Base-by-base conservation (phyloP, 495 filamentous ascomycete species). In the Penicillium atrosanguineum region DNA sequence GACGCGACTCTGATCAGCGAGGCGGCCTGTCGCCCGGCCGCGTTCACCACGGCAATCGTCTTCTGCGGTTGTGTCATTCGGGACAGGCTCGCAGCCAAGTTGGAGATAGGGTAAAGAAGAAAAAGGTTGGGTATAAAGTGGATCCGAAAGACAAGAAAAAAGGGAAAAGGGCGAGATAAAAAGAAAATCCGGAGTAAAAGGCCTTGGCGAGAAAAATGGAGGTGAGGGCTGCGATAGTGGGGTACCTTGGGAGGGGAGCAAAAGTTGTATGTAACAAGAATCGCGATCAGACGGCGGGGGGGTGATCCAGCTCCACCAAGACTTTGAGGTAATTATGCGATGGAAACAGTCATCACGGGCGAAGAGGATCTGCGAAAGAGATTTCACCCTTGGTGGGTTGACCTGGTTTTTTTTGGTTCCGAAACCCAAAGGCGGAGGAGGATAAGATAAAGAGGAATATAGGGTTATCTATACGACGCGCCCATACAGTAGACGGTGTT, bases 11-110 rank as follows among this genome's bases (percentile, higher is more conserved):
- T 87, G 49, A 96, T 90, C 65, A 97, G 81, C 36, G 91, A 95
- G 40, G 93, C 93, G 28, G 91, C 90, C 79, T 97, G 93, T 55
- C 93, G 86, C 53, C 93, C 93, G 57, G 87, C 89, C 69, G 87
- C 86, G 71, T 97, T 97, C 68, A 96, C 91, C 63, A 94, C 86
- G 60, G 90, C 91, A 60, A 96, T 90, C 44, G 85, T 92, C 74
- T 91, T 89, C 61, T 80, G 70, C 52, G 69, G 68, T 70, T 74
- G 72, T 61, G 70, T 72, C 73, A 77, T 77, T 58, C 64, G 67
- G 63, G 53, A 44, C 44, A 42, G 41, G 45, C 56, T 26, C 18
- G 11, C 31, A 34, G 11, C 31, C 31, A 34, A 12, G 31, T 28
- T 12, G n/a, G 2, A 48, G 46, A 53, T 25, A 43, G 46, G 43